Percentiles rank a stretch among this genome's conserved stretches.
phyloP scores from a whole-genome alignment of 2,329 filamentous ascomycete genomes.

The Penicillium aurantiogriseum region DNA sequence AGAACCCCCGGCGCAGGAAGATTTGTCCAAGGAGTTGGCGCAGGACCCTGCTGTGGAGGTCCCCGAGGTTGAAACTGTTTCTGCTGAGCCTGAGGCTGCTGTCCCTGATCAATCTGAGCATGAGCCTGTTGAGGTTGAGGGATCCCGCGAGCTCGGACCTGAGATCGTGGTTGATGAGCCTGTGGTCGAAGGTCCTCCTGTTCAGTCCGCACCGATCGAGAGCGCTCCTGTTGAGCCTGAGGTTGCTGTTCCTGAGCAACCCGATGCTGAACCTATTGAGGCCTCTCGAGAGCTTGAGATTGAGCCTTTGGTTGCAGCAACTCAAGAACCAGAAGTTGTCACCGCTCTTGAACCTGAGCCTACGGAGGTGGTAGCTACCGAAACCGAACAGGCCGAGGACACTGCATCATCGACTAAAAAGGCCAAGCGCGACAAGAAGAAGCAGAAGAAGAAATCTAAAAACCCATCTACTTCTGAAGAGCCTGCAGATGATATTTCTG shows the following conservation, averaged over 20 bases:
- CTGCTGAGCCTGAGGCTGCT: neutral
- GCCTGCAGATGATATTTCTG: neutral
- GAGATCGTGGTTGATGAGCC: neutral
- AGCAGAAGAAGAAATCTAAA: slow-evolving; percentile 18
- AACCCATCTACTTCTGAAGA: slow-evolving; percentile 5
- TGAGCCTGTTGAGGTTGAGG: neutral
- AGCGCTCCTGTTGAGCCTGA: neutral
- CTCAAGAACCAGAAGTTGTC: neutral
- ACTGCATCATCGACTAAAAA: slow-evolving; percentile 14
- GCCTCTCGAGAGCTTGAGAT: neutral
- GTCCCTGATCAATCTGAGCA: neutral
- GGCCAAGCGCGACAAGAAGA: slow-evolving; percentile 17
- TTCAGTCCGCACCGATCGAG: neutral
- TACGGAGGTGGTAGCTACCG: neutral
- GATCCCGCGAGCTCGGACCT: too few relatives aligned
- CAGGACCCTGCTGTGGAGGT: slow-evolving; percentile 1
- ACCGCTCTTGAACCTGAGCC: neutral
- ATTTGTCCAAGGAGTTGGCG: slow-evolving; percentile 4
- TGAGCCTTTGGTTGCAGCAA: neutral
- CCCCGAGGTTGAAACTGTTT: neutral
- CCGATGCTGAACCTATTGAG: slow-evolving; percentile 5
- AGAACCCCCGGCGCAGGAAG: slow-evolving; percentile 9
- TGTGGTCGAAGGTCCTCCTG: neutral
- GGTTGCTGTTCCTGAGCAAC: neutral
- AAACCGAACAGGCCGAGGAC: slow-evolving; percentile 6